Base-by-base conservation (phyloP, 495 filamentous ascomycete species). In the Penicillium verhagenii region DNA sequence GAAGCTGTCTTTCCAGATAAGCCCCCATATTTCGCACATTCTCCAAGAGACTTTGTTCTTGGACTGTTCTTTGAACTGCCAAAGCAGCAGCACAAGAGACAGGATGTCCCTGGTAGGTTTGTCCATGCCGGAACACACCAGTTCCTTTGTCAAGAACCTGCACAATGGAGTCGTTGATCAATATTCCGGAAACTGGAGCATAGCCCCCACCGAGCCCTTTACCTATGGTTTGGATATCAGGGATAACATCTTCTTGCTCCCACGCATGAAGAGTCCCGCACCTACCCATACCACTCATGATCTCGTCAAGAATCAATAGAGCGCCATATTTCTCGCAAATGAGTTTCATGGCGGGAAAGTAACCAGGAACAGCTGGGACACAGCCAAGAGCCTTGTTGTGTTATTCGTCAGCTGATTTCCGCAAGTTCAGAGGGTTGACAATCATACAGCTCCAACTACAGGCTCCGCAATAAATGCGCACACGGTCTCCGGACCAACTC, bases 211-310 rank as follows among this genome's bases (percentile, higher is more conserved):
- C 86, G 0, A 91, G 72, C 0, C 82, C 84, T 62, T 91, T 91
- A 1, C 81, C 87, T n/a, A 88, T 77, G 0, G 82, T 81, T 61
- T 85, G 79, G n/a, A 91, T 79, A 63, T 90, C 87, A 0, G 85
- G 86, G 0, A 79, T 73, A 11, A 84, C 69, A 42, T 54, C 75
- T 63, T 89, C 86, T 39, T 82, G 78, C 51, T 89, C 76, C 83
- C 85, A 91, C 2, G 82, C 86, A 48, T 87, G 84, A 4, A 88
- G 63, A 3, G 82, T 87, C 0, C 87, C 87, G 14, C 77, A 80
- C 7, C 86, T 77, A 1, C 87, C 88, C 81, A 89, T 89, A 0
- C 87, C 89, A 60, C 86, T 83, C 88, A 93, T 92, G 29, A 91
- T 81, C 54, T 93, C 89, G 52, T 93, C 89, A 6, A 89, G 69